Evolutionary conservation across 176 grass and related monocot species (phyloP).

Genomic region (Triticum dicoccoides): DNA sequence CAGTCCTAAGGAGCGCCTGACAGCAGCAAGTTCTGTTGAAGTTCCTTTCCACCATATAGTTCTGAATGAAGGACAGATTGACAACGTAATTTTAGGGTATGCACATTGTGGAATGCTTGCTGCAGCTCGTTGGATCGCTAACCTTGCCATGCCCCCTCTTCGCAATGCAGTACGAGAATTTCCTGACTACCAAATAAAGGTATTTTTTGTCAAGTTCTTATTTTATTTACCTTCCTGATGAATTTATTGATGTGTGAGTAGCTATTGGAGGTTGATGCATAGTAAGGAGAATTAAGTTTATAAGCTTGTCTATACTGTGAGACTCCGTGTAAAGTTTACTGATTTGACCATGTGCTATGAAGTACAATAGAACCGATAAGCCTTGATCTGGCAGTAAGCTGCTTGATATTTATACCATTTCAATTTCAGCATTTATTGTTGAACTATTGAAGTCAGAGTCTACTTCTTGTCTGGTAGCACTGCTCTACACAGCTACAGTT

Average conservation of each 20-base stretch:
- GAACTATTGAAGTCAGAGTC: background rate
- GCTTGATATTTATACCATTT: background rate
- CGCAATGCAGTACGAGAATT: constrained; percentile 47
- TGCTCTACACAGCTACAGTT: background rate
- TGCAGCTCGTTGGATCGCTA: constrained; percentile 69
- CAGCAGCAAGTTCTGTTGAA: constrained; percentile 66
- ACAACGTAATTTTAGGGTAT: constrained; percentile 68
- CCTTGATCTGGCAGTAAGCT: constrained; percentile 4
- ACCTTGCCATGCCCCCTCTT: constrained; percentile 48
- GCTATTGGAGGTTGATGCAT: background rate
- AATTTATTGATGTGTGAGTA: background rate
- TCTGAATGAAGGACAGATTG: constrained; percentile 62
- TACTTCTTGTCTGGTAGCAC: background rate
- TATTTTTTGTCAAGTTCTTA: constrained; percentile 15
- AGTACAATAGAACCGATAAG: background rate
- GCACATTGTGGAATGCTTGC: constrained; percentile 80
- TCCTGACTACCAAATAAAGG: constrained; percentile 78
- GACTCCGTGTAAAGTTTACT: background rate
- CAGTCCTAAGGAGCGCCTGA: constrained; percentile 78
- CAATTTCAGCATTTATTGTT: background rate
- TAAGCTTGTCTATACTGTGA: background rate
- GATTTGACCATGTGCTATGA: background rate
- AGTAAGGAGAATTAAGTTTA: background rate
- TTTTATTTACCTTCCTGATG: background rate
- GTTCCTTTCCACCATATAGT: constrained; percentile 85